These are phyloP conservation scores for Paraphoma sp. DNA, from an alignment of 2,329 filamentous ascomycete genomes.

Conservation along the genomic window DNA sequence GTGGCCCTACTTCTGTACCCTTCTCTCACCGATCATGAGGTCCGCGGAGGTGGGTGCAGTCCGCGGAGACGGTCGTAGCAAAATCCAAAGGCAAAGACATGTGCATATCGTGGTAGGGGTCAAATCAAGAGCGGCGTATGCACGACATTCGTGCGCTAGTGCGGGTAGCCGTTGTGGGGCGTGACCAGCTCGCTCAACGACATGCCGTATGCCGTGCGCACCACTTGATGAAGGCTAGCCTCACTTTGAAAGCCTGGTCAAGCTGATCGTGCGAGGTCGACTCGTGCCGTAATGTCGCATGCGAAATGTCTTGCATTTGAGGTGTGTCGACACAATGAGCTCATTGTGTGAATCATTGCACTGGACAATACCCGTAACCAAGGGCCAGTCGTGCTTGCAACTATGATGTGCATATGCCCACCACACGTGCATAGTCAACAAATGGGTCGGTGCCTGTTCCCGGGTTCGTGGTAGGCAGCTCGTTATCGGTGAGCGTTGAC, in stretches of 20 bases:
- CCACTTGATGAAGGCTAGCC: background rate
- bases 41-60: too few species aligned
- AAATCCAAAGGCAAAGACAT: background rate
- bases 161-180: background rate
- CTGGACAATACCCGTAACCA: too few species aligned
- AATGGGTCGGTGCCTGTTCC: background rate
- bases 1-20: too few species aligned
- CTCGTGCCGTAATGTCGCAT: background rate
- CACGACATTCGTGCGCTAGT: background rate
- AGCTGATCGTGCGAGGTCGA: background rate
- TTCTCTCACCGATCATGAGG: background rate
- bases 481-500: background rate
- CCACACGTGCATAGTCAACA: background rate
- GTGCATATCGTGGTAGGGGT: background rate
- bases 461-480: background rate
- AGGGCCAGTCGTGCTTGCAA: too few species aligned
- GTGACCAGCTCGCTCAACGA: background rate
- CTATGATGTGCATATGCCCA: background rate
- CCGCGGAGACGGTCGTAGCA: background rate
- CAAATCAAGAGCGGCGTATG: background rate
- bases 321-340: background rate
- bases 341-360: background rate
- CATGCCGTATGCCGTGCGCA: background rate
- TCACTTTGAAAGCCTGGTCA: background rate
- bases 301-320: conserved; percentile 1